Evolutionary conservation across 208 protist species (phyloP), one percentile per base, ranked within the genome.

Genomic region (Vickermania ingenoplastis): DNA sequence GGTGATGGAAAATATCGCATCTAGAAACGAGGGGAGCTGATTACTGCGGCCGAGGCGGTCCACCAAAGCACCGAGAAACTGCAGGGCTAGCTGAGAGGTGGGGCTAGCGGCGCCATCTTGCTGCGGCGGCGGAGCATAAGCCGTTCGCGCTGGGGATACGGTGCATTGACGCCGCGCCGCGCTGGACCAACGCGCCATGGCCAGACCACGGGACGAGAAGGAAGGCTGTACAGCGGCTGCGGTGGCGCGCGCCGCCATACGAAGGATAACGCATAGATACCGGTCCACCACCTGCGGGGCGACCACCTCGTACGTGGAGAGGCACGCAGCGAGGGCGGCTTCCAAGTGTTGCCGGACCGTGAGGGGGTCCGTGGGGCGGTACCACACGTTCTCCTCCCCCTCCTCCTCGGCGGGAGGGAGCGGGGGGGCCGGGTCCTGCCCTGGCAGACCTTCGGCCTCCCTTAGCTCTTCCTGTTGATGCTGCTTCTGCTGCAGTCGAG

Each of bases 271-370:
- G 31, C 69, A n/a, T 11, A 95, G 63, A 51, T 91, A 83, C 53
- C 79, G 68, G 58, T 95, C 81, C 57, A 95, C 72, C 45, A 95
- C 83, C 62, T 95, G 89, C 55, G 89, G 89, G 17, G 89, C 89
- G n/a, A 95, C 76, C 1, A 68, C 60, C 52, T 95, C 89, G 67
- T 95, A 95, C 13, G 85, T 75, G 7, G 83, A 65, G 13, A 95
- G 60, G 36, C 89, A 95, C 51, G 51, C 64, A 2, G 88, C 78
- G 11, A 94, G 66, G 14, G 80, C 72, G 22, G 56, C 53, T 31
- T 81, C 75, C 2, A 79, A 54, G 31, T 31, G 21, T n/a, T 61
- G 25, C 5, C 28, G 61, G 4, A 63, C 56, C 11, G 61, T 67
- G 2, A 3, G 21, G 0, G 58, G 11, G 21, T 68, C 63, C 21